Evolutionary conservation across 169 alveolate species (phyloP).

Genomic region (Eimeria maxima): DNA sequence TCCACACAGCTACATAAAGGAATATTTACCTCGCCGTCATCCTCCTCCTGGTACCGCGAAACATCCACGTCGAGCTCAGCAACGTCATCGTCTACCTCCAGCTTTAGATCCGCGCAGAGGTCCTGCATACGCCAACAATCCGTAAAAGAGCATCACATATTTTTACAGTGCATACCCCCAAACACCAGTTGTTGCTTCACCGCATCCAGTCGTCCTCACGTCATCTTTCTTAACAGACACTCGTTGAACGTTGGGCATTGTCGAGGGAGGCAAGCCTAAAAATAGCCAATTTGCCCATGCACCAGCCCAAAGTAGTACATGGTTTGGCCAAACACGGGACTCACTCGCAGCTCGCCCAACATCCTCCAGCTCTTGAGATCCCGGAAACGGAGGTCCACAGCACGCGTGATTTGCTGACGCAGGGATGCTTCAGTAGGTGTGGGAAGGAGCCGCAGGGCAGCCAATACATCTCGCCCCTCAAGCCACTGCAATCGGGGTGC

Average conservation of each 20-base stretch:
- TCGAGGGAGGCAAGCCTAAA: neutral
- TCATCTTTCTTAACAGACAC: neutral
- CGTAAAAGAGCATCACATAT: neutral
- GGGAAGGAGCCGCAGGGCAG: slow-evolving; percentile 29
- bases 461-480: slow-evolving; percentile 16
- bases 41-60: slow-evolving; percentile 12
- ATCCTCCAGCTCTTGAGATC: slow-evolving; percentile 70
- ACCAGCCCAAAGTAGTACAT: neutral
- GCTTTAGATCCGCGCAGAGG: slow-evolving; percentile 38
- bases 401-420: slow-evolving; percentile 35
- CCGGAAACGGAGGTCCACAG: slow-evolving; percentile 59
- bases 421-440: neutral
- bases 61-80: neutral
- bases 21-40: slow-evolving; percentile 30
- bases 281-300: neutral
- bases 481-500: slow-evolving; percentile 53
- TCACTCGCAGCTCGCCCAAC: slow-evolving; percentile 41
- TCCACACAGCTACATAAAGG: neutral
- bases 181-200: neutral
- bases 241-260: neutral
- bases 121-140: neutral
- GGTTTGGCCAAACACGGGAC: neutral
- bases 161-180: neutral
- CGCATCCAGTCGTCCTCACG: neutral
- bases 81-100: slow-evolving; percentile 60